Evolutionary conservation across 208 protist species (phyloP).

Genomic region (Blastocrithidia nonstop): DNA sequence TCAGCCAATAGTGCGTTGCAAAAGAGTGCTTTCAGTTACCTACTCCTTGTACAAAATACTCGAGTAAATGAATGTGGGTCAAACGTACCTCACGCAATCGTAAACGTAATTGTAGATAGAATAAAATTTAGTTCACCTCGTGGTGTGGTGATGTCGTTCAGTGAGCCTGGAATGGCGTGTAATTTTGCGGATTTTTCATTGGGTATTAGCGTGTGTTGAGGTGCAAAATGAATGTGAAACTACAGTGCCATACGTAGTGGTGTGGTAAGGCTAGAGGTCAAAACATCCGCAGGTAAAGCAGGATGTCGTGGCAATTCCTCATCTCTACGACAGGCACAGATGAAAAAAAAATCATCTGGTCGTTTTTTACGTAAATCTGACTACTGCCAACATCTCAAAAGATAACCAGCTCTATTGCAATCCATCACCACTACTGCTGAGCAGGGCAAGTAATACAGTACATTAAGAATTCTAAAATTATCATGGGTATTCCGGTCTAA

Average conservation of each 20-base stretch:
- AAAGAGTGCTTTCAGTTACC: conserved; percentile 91
- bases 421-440: conserved; percentile 98
- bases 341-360: conserved; percentile 86
- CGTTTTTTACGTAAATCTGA: conserved; percentile 39
- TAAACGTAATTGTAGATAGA: conserved; percentile 97
- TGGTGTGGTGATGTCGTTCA: conserved; percentile 77
- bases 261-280: conserved; percentile 98
- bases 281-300: conserved; percentile 95
- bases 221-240: conserved; percentile 84
- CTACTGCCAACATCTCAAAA: conserved; percentile 74
- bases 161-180: conserved; percentile 42
- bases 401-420: conserved; percentile 87
- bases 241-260: conserved; percentile 93
- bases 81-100: conserved; percentile 96
- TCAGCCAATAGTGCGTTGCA: conserved; percentile 97
- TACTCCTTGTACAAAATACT: conserved; percentile 92
- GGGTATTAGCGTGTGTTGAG: conserved; percentile 63
- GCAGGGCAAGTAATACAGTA: conserved; percentile 83
- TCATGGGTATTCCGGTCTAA: conserved; percentile 95
- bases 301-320: conserved; percentile 95
- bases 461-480: conserved; percentile 93
- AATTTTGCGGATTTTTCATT: conserved; percentile 81
- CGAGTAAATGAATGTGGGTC: conserved; percentile 85
- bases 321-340: conserved; percentile 89
- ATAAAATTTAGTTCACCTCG: conserved; percentile 98